A percentile compares a stretch with the other conserved stretches of the same genome.
phyloP scores from a whole-genome alignment of 1,139 yeast genomes.

The Magnusiomyces clavatus region DNA sequence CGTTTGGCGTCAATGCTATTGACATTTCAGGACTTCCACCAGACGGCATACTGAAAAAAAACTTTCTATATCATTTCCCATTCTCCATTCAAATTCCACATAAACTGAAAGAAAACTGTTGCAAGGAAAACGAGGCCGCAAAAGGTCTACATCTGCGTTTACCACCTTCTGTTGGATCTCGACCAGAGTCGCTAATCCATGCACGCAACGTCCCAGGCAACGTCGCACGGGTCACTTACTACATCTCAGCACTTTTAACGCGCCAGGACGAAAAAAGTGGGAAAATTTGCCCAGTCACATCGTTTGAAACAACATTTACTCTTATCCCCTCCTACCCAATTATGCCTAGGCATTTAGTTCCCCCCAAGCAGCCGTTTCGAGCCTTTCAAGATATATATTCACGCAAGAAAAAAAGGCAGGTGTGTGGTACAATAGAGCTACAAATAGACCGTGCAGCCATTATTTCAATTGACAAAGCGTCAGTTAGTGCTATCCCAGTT shows the following conservation, averaged over 20 bases:
- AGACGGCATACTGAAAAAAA: background rate
- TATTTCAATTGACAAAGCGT: too few relatives aligned
- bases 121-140: background rate
- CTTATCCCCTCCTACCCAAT: constrained; percentile 1
- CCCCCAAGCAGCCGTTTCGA: background rate
- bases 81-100: constrained; percentile 3
- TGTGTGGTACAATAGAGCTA: too few relatives aligned
- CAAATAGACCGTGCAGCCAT: too few relatives aligned
- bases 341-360: background rate
- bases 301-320: background rate
- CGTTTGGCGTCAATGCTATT: background rate
- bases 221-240: constrained; percentile 1
- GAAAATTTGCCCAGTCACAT: background rate
- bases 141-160: background rate
- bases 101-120: background rate
- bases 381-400: background rate
- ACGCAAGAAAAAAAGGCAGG: too few relatives aligned
- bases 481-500: too few relatives aligned
- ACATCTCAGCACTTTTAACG: background rate
- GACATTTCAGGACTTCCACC: background rate
- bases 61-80: background rate
- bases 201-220: background rate
- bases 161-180: background rate
- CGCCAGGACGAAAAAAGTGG: background rate
- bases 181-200: background rate